Evolutionary conservation across 1,284 basidiomycete species (phyloP).

Genomic region (Mycosarcoma maydis): DNA sequence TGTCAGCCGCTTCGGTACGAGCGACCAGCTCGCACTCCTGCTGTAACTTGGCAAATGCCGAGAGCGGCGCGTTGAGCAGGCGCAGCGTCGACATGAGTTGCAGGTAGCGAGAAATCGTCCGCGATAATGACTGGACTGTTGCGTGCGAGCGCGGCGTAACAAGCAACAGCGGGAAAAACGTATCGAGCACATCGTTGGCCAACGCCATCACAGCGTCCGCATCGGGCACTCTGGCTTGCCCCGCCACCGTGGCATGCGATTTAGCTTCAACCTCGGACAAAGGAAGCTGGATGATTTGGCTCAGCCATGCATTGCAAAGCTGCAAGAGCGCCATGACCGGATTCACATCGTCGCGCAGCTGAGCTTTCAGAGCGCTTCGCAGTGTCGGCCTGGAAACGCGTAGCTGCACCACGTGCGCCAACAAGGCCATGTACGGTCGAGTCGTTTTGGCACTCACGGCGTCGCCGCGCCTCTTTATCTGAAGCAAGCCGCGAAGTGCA

Average conservation of each 20-base stretch:
- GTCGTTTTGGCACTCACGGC: slow-evolving; percentile 10
- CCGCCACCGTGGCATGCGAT: too few relatives aligned
- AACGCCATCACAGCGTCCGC: slow-evolving; percentile 31
- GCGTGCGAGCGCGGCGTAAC: slow-evolving; percentile 33
- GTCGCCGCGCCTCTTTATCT: slow-evolving; percentile 3
- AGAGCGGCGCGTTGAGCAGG: slow-evolving; percentile 42
- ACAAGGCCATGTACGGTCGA: slow-evolving; percentile 8
- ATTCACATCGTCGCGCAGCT: slow-evolving; percentile 33
- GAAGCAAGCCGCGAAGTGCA: slow-evolving; percentile 21
- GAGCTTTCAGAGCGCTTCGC: slow-evolving; percentile 31
- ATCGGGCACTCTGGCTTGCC: slow-evolving; percentile 12
- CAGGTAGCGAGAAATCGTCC: slow-evolving; percentile 36
- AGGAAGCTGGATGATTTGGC: slow-evolving; percentile 26
- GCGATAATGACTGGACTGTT: slow-evolving; percentile 30
- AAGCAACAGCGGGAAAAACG: slow-evolving; percentile 48
- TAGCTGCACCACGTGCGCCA: slow-evolving; percentile 23
- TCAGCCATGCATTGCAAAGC: slow-evolving; percentile 44
- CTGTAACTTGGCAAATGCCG: slow-evolving; percentile 48
- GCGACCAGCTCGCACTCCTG: slow-evolving; percentile 28
- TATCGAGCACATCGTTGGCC: slow-evolving; percentile 48
- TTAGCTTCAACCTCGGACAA: slow-evolving; percentile 4
- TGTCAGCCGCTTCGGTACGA: neutral
- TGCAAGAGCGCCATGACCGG: slow-evolving; percentile 36
- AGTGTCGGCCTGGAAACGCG: slow-evolving; percentile 33
- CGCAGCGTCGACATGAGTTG: slow-evolving; percentile 25